These are phyloP conservation scores for Ophiocordyceps polyrhachis-furcata DNA, from an alignment of 2,329 filamentous ascomycete species.

Conservation along the genomic window DNA sequence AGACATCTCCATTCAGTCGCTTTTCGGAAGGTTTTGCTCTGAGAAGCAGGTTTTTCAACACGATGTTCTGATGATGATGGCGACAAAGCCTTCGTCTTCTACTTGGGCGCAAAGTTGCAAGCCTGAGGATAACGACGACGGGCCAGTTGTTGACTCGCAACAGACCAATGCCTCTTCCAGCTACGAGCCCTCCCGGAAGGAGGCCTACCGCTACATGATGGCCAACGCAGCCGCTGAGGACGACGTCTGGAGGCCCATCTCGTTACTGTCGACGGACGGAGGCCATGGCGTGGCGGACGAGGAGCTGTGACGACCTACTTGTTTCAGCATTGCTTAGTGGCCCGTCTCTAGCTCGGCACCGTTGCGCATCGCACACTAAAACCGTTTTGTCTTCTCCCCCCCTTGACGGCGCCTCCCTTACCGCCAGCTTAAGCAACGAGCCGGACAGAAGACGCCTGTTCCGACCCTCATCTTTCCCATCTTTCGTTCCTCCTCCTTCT, in stretches of 20 bases:
- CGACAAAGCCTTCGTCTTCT: not conserved
- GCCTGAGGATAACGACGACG: slow-evolving; percentile 3
- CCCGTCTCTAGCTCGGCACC: not conserved
- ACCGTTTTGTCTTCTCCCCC: not conserved
- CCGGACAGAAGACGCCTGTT: no score
- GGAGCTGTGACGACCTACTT: slow-evolving; percentile 11
- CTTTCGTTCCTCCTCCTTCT: not conserved
- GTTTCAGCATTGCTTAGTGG: not conserved
- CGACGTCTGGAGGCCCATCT: slow-evolving; percentile 12
- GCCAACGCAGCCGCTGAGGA: slow-evolving; percentile 7
- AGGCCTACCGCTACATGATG: slow-evolving; percentile 17
- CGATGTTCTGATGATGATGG: slow-evolving; percentile 39
- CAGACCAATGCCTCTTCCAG: slow-evolving; percentile 2
- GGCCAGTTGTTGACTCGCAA: slow-evolving; percentile 1
- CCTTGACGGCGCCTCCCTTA: not conserved
- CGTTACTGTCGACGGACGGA: slow-evolving; percentile 16
- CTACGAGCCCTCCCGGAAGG: slow-evolving; percentile 9
- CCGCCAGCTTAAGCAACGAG: no score
- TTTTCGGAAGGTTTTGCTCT: slow-evolving; percentile 57
- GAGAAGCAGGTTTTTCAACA: slow-evolving; percentile 37
- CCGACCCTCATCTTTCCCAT: not conserved
- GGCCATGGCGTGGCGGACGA: slow-evolving; percentile 13
- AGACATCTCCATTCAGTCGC: slow-evolving; percentile 39
- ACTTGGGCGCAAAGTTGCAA: slow-evolving; percentile 4
- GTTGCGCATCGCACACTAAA: not conserved